These are phyloP conservation scores for Cucumis melo DNA, from an alignment of 306 rosid genomes.

Conservation along the genomic window DNA sequence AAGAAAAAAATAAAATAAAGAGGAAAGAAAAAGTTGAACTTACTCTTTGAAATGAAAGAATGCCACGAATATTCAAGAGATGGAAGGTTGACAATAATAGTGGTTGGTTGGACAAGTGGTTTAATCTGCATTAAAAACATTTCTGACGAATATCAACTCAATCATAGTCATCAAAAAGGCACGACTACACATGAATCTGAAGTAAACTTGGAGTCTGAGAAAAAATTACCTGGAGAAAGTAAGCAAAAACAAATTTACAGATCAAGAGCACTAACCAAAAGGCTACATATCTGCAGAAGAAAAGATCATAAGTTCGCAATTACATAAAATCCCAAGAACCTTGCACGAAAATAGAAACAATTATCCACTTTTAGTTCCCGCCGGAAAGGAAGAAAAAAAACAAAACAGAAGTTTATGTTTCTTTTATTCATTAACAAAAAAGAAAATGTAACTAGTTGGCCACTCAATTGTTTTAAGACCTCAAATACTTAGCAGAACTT, in stretches of 20 bases:
- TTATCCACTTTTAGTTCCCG: neutral
- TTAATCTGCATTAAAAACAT: constrained; percentile 46
- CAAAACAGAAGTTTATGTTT: neutral
- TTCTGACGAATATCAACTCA: neutral
- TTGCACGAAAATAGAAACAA: constrained; percentile 5
- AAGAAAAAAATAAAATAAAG: no score
- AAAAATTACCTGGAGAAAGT: constrained; percentile 82
- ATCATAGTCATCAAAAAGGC: constrained; percentile 2
- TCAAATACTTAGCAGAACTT: neutral
- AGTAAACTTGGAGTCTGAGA: neutral
- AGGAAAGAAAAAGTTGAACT: neutral
- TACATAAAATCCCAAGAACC: neutral
- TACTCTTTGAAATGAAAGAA: constrained; percentile 76
- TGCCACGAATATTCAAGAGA: constrained; percentile 75
- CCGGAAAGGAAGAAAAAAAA: no score
- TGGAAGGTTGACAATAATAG: constrained; percentile 29
- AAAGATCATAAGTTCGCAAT: constrained; percentile 3
- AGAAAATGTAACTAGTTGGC: neutral
- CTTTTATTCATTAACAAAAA: neutral
- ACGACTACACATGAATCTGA: neutral
- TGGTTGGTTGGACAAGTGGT: constrained; percentile 86
- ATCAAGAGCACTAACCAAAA: constrained; percentile 74
- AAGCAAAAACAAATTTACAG: constrained; percentile 82
- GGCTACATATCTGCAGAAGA: constrained; percentile 52
- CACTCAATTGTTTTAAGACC: neutral